Conservation (phyloP, 1,139 yeast species). For the Yamadazyma diospyri region DNA sequence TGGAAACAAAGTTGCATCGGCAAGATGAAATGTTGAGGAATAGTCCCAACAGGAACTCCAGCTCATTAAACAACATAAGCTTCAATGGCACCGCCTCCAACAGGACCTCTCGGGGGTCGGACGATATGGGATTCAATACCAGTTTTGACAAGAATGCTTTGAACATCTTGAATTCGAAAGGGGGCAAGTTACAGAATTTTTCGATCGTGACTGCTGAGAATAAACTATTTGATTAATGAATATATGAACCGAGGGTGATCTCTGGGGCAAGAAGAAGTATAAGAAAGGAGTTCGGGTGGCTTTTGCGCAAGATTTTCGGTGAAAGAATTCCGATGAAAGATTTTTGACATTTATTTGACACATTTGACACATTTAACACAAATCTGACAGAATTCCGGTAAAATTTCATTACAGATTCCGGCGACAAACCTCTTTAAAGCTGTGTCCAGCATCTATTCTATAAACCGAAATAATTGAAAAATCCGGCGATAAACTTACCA, state of each 20-base stretch:
- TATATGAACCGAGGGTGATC: conserved; percentile 1
- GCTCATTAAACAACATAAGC: neutral
- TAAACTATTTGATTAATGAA: conserved; percentile 25
- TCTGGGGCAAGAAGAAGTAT: neutral
- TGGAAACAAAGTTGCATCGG: conserved; percentile 39
- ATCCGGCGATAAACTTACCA: conserved; percentile 30
- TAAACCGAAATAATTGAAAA: conserved; percentile 18
- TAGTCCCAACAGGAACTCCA: conserved; percentile 4
- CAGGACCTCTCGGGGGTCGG: neutral
- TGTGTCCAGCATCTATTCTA: too few relatives aligned
- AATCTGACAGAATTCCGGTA: too few relatives aligned
- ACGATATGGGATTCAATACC: conserved; percentile 2
- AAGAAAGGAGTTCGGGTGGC: neutral
- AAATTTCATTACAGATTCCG: too few relatives aligned
- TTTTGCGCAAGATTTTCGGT: too few relatives aligned
- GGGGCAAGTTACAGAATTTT: conserved; percentile 44
- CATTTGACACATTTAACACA: too few relatives aligned
- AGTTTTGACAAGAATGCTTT: conserved; percentile 6
- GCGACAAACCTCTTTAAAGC: too few relatives aligned
- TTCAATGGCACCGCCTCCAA: neutral
- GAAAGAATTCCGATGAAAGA: too few relatives aligned
- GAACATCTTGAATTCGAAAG: conserved; percentile 14
- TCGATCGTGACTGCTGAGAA: conserved; percentile 39
- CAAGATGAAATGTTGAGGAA: conserved; percentile 21
- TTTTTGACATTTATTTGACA: too few relatives aligned